Percentiles rank a stretch among this genome's conserved stretches.
phyloP scores from a whole-genome alignment of 345 rosid genomes.

The Dimocarpus longan region DNA sequence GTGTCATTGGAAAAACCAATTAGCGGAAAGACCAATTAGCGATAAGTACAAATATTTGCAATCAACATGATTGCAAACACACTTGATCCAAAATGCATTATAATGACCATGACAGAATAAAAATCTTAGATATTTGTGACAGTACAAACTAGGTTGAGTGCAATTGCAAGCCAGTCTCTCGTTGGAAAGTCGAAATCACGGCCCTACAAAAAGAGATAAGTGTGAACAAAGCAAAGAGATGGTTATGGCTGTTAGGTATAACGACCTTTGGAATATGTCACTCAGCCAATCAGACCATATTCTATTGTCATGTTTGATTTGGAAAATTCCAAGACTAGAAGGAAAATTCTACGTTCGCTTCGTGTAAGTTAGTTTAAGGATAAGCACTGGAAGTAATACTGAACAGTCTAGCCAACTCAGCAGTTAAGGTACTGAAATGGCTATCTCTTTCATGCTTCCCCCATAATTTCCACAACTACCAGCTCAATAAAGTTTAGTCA shows the following conservation, averaged over 20 bases:
- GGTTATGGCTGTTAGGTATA: not conserved
- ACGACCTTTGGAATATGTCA: not conserved
- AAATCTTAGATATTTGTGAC: not conserved
- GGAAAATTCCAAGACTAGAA: not conserved
- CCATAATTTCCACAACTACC: no score
- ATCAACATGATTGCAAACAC: not conserved
- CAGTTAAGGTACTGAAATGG: no score
- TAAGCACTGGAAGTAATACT: not conserved
- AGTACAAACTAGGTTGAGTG: not conserved
- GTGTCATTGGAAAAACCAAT: no score
- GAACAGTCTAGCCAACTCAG: not conserved
- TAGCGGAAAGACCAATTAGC: slow-evolving; percentile 7
- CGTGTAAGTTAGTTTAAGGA: not conserved
- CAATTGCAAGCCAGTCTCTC: not conserved
- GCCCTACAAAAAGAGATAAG: not conserved
- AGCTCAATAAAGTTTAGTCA: no score
- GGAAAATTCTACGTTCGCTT: not conserved
- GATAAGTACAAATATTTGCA: not conserved
- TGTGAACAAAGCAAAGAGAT: not conserved
- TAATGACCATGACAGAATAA: not conserved
- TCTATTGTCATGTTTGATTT: not conserved
- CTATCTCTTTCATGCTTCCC: no score
- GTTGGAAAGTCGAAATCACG: not conserved
- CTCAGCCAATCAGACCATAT: not conserved
- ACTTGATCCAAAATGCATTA: not conserved